Evolutionary conservation across 192 early-diverging fungal species (phyloP).

Genomic region (Linnemannia schmuckeri): DNA sequence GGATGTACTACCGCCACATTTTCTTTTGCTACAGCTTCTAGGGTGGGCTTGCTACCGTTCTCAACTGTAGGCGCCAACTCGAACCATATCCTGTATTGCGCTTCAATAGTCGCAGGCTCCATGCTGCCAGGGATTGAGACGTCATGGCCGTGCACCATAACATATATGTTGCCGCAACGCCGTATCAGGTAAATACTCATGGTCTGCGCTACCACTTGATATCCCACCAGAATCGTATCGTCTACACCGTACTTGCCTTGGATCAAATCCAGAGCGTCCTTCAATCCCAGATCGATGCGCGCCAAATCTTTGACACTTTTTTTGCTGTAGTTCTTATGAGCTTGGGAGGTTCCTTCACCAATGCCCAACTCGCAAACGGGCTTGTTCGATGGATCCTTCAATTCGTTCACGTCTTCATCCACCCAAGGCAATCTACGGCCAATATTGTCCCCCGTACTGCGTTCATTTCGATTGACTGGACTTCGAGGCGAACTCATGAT

Average conservation of each 20-base stretch:
- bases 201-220: slow-evolving; percentile 17
- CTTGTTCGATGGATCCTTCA: slow-evolving; percentile 26
- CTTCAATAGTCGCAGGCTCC: slow-evolving; percentile 7
- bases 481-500: too few relatives aligned
- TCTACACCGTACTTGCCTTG: slow-evolving; percentile 25
- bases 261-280: too few relatives aligned
- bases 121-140: slow-evolving; percentile 23
- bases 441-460: too few relatives aligned
- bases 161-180: slow-evolving; percentile 16
- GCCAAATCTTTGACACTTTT: slow-evolving; percentile 33
- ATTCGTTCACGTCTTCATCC: too few relatives aligned
- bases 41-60: slow-evolving; percentile 2
- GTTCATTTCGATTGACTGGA: too few relatives aligned
- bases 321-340: slow-evolving; percentile 6
- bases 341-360: slow-evolving; percentile 8
- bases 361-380: slow-evolving; percentile 11
- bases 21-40: slow-evolving; percentile 9
- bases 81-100: slow-evolving; percentile 15
- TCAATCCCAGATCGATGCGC: slow-evolving; percentile 20
- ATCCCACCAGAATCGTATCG: slow-evolving; percentile 12
- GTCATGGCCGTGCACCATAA: slow-evolving; percentile 14
- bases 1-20: background rate
- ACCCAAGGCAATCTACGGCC: too few relatives aligned
- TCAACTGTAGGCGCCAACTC: slow-evolving; percentile 11
- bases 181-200: slow-evolving; percentile 24